These are phyloP conservation scores for Acacia pycnantha DNA, from an alignment of 331 rosid species.

Conservation along the genomic window DNA sequence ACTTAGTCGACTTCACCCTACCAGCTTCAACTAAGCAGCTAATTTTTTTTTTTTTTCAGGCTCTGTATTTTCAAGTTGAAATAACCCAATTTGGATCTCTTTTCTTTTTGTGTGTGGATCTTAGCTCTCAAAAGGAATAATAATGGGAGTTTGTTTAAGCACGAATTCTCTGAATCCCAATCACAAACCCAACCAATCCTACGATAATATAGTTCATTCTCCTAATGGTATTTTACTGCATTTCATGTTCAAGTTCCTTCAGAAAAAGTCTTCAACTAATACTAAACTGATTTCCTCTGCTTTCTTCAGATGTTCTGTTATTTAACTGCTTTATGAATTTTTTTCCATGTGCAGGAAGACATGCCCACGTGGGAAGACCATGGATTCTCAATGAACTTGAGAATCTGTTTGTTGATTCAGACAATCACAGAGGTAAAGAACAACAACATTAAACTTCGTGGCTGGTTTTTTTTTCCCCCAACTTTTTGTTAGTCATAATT, in stretches of 20 bases:
- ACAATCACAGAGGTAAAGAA: conserved; percentile 13
- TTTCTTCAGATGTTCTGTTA: neutral
- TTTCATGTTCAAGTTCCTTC: neutral
- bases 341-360: conserved; percentile 13
- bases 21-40: conserved; percentile 24
- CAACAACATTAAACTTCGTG: neutral
- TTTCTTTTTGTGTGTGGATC: neutral
- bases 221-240: conserved; percentile 21
- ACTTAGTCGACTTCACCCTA: conserved; percentile 32
- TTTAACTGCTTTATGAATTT: neutral
- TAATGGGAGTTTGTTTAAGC: conserved; percentile 43
- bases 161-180: conserved; percentile 19
- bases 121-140: neutral
- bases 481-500: neutral
- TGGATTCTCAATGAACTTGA: conserved; percentile 2
- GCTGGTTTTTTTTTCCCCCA: neutral
- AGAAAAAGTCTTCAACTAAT: neutral
- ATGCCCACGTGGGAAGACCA: neutral
- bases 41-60: neutral
- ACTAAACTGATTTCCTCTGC: neutral
- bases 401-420: conserved; percentile 1
- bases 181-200: conserved; percentile 21
- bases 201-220: neutral
- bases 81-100: neutral
- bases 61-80: neutral